Evolutionary conservation across 2,329 filamentous ascomycete species (phyloP).

Genomic region (Aspergillus fructus): DNA sequence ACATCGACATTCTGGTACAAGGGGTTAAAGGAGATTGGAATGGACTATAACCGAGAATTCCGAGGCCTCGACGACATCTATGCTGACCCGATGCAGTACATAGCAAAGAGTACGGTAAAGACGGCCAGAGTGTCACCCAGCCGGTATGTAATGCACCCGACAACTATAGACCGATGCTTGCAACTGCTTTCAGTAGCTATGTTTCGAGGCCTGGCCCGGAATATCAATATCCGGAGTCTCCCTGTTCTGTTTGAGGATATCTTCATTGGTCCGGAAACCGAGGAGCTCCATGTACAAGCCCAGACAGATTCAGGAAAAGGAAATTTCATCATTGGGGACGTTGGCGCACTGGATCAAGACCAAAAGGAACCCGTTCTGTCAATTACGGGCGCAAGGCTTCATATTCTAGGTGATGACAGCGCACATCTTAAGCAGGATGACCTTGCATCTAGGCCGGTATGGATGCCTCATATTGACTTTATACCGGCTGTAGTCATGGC

Average conservation of each 20-base stretch:
- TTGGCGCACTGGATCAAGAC: neutral
- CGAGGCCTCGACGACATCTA: constrained; percentile 13
- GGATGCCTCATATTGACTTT: constrained; percentile 4
- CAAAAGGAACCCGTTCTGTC: neutral
- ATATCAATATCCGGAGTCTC: neutral
- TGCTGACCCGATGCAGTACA: neutral
- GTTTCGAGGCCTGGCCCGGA: constrained; percentile 4
- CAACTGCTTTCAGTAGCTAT: constrained; percentile 15
- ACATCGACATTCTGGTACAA: constrained; percentile 5
- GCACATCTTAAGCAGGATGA: neutral
- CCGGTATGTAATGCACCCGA: constrained; percentile 15
- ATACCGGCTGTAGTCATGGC: neutral
- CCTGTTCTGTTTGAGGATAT: constrained; percentile 7
- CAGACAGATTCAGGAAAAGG: neutral
- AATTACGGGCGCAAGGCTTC: neutral
- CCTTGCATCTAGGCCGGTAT: neutral
- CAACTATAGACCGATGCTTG: constrained; percentile 16
- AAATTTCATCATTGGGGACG: neutral
- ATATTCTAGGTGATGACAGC: neutral
- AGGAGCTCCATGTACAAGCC: neutral
- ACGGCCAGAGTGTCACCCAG: neutral
- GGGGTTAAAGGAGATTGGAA: neutral
- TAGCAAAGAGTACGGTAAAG: constrained; percentile 1
- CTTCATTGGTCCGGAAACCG: neutral
- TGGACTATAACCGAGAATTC: constrained; percentile 14